Base-by-base conservation (phyloP, 805 yeast genomes). In the Wickerhamia fluorescens region DNA sequence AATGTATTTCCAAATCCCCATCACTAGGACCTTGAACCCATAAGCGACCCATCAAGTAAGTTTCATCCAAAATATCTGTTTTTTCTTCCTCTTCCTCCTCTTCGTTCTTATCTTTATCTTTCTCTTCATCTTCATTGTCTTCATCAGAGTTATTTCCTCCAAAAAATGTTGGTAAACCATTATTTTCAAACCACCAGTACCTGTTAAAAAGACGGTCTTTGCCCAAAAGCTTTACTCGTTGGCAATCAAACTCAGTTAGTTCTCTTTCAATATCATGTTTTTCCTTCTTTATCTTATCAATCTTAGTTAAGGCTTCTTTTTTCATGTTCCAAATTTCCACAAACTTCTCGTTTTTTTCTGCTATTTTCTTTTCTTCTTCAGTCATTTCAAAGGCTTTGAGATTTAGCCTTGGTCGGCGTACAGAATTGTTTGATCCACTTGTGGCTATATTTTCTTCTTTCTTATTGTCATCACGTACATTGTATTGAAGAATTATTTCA, bases 101-200 rank as follows among this genome's bases (percentile, higher is more conserved):
- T 6, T 41, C 49, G 7, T 23, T 22, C 11, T 33, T 20, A 17
- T 36, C 33, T 11, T 32, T 25, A 18, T 10, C 20, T 18, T 18
- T 18, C 10, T 46, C 58, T 0, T 58, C 66, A 1, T 61, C 62
- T 2, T 62, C 68, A 3, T 58, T 60, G 8, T 64, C 67, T 1
- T 61, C 73, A 3, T 53, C 72, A 0, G 49, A 69, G 13, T 47
- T 60, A 3, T 45, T 25, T 20, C 54, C 50, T 8, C 60, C 61
- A 29, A 60, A 64, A 21, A 66, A 44, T 6, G 65, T 63, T 4
- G 87, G 85, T 27, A 86, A 62, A 1, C 97, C 98, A 46, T 81
- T 80, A 38, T 68, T 67, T 46, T 89, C 97, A 48, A 87, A 76
- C 95, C 95, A 92, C 94, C 95, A 92, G 51, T 89, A 92, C 40